Conservation (phyloP, 1,139 yeast species). For the Sugiyamaella grinbergsii region DNA sequence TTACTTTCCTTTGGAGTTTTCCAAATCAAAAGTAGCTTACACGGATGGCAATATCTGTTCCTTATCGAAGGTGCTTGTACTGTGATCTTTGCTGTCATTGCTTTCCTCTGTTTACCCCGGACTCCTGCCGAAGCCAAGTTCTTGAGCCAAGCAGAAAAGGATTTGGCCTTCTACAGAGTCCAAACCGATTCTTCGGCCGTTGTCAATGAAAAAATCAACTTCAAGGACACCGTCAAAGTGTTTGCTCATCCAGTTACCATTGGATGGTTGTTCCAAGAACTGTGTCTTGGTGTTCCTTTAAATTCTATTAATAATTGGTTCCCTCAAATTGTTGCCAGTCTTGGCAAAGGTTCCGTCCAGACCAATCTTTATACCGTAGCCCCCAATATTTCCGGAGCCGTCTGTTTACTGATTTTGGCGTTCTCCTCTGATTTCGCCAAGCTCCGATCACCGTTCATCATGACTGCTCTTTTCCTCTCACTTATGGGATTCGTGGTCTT, state of each 20-base stretch:
- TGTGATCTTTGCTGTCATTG: constrained; percentile 37
- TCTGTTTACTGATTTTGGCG: constrained; percentile 48
- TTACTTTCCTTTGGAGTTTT: constrained; percentile 33
- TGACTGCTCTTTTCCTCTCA: constrained; percentile 45
- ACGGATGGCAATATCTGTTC: constrained; percentile 43
- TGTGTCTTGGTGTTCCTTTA: constrained; percentile 52
- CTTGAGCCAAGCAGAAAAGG: constrained; percentile 45
- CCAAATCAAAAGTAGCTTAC: constrained; percentile 36
- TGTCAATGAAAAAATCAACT: constrained; percentile 47
- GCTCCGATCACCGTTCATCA: constrained; percentile 48
- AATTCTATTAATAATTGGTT: constrained; percentile 54
- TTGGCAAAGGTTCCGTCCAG: constrained; percentile 56
- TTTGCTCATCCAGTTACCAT: constrained; percentile 55
- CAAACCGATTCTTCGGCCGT: constrained; percentile 52
- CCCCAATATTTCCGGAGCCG: constrained; percentile 59
- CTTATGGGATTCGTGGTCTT: constrained; percentile 51
- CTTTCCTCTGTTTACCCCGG: constrained; percentile 36
- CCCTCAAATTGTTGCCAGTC: constrained; percentile 54
- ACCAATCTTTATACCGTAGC: constrained; percentile 60
- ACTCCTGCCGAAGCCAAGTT: constrained; percentile 24
- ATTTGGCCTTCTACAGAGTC: constrained; percentile 48
- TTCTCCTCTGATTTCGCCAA: constrained; percentile 51
- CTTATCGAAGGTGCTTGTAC: constrained; percentile 45
- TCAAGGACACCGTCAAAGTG: constrained; percentile 52
- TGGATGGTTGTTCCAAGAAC: constrained; percentile 52